Evolutionary conservation across 148 eudicot genomes (phyloP), one percentile per base, ranked within the genome.

Genomic region (Drosera capensis): DNA sequence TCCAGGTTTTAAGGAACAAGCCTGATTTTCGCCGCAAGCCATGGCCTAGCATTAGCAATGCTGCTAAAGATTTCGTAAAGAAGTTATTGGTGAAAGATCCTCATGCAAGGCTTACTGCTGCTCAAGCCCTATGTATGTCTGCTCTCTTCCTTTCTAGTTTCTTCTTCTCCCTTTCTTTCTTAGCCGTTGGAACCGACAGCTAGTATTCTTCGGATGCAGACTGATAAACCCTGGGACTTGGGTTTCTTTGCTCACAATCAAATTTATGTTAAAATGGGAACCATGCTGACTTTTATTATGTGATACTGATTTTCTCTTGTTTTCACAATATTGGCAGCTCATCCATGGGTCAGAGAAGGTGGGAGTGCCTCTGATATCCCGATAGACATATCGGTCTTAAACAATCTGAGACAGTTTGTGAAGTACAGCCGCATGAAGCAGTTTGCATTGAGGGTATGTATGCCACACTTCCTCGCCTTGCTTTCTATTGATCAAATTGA

Each of bases 291-390:
- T n/a, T n/a, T n/a, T n/a, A n/a, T n/a, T n/a, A n/a, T n/a, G n/a
- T n/a, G n/a, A n/a, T n/a, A n/a, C n/a, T n/a, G n/a, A 11, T 5
- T 34, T 34, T 15, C n/a, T 34, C 14, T 15, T 34, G 13, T 9
- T 34, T 34, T 11, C 38, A 5, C 20, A 17, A 18, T 46, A 21
- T 53, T 42, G 56, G 9, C 85, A 88, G 97, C 94, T 58, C 94
- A 88, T 49, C 83, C 80, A 55, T 88, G 97, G 97, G 97, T 88
- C 48, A 65, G 97, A 69, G 97, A 88, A 72, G 97, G 92, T 25
- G 97, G 97, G 55, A 60, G 67, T 60, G 97, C 97, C 39, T 77
- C 66, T 7, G 97, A 83, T 58, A 88, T 88, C 57, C 94, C 97
- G 46, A 49, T 88, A n/a, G 97, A 88, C 56, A 88, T 88, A 45